Evolutionary conservation across 225 moss, liverwort and hornwort species (phyloP), one percentile per base, ranked within the genome.

Genomic region (Pseudoscleropodium purum): DNA sequence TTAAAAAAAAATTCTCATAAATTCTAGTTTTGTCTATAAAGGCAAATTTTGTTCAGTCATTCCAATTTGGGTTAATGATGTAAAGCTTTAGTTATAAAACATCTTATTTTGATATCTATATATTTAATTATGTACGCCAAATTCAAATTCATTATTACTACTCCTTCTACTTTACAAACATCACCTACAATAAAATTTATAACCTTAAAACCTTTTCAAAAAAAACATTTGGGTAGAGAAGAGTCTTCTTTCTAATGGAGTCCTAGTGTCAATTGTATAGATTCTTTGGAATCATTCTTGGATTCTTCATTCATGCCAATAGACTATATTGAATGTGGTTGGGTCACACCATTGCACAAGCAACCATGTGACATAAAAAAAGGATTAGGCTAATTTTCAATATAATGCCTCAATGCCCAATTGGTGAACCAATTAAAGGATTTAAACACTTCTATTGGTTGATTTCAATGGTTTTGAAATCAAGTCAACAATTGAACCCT

Each of bases 311-410:
- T 56, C 1, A 9, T 0, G 0, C 9, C 5, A 77, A 54, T 78
- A 36, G 3, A 21, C 5, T 23, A 5, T 47, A 51, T 3, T 36
- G 23, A 23, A 36, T 21, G 13, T 49, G 4, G 2, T 47, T 49
- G 21, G 8, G 0, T 33, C 1, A 7, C 13, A 76, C 0, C 0
- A 0, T 12, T 2, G 3, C 0, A 37, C 4, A 37, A 25, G 14
- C 2, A 0, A 78, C 16, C 0, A 0, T 16, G 25, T 37, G 15
- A 52, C 23, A 9, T 23, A 23, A 36, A 14, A 52, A 52, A 9
- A 77, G 14, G 3, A 76, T 33, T 33, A 8, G 51, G 0, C 0
- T 0, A 0, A 5, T 20, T 76, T 49, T 51, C 13, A 76, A 76
- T 20, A 21, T 6, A 18, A 75, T 4, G 10, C 7, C 3, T 49